Base-by-base conservation (phyloP, 176 grass and related monocot species). In the Triticum timopheevii region DNA sequence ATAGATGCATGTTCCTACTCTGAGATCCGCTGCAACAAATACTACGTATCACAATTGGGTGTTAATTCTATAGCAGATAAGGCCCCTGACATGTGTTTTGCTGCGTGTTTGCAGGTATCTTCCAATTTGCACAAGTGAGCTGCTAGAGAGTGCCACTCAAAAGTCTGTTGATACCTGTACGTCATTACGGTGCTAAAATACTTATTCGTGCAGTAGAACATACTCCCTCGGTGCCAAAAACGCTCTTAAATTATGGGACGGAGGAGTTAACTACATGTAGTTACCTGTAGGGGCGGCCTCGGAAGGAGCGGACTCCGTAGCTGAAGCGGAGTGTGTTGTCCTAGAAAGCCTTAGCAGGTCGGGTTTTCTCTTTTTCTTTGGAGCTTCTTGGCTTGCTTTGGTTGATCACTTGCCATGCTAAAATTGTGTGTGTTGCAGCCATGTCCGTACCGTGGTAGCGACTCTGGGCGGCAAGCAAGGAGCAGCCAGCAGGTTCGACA, bases 271-370 rank as follows among this genome's bases (percentile, higher is more conserved):
- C 45, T 11, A 69, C 67, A 17, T 87, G 77, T 77, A 63, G 31
- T 88, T 69, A 61, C 83, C 87, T 98, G 36, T 89, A 98, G 93
- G 92, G 92, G 79, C 89, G 75, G 82, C 83, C 85, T 93, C 87
- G 0, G 96, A 98, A 90, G 96, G 94, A 85, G 84, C n/a, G 4
- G 93, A 98, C 56, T 87, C 83, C 2, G 90, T 98, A 52, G 90
- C 94, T 82, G 92, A 95, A 67, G 92, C 92, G 0, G 97, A 98
- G 89, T 88, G 82, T 81, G 86, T 90, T 88, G 85, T 98, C 49
- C 74, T 98, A 31, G 90, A 98, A 90, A 91, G 94, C 80, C 97
- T 98, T 78, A 96, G 97, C 90, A 94, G 90, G 97, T 98, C 83
- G 12, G 16, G 47, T 50, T n/a, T 11, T 58, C 45, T 58, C 45